Evolutionary conservation across 2,329 filamentous ascomycete genomes (phyloP), one percentile per base, ranked within the genome.

Genomic region (Monosporascus sp.): DNA sequence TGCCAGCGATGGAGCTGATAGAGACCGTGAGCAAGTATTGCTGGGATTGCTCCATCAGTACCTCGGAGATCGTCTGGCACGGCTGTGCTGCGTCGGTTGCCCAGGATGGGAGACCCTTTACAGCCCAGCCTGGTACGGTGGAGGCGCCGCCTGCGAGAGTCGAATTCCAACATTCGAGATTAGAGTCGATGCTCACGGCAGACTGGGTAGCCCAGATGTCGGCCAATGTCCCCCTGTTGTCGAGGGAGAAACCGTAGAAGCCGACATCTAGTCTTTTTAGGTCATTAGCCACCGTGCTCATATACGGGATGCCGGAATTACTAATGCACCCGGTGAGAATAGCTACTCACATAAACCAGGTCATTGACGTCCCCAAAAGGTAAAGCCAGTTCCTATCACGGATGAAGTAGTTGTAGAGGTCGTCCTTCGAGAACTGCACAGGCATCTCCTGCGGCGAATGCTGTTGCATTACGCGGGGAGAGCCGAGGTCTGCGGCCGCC

Each of bases 241-340:
- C 77, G 5, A 82, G 69, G 3, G 76, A 76, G 52, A 82, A 77
- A 3, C 79, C 80, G 55, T 81, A 82, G 57, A 82, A 82, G 16
- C 77, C 77, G n/a, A 82, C 68, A 52, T 84, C 80, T 11, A 83
- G 70, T 70, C 14, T 68, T 64, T n/a, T 70, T 37, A 49, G 45
- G 31, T 11, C 11, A 35, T 35, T 35, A 35, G 31, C 5, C 31
- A 35, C 31, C 31, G 4, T 31, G 27, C 9, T 14, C 11, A 14
- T 35, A 3, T 14, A 14, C 11, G 9, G 31, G 9, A 35, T 14
- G 11, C 9, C 31, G 31, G 31, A 35, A 35, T 35, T 9, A 14
- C 14, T 35, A 35, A 35, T 35, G 31, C 9, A 9, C 1, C 31
- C 31, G 11, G 4, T 48, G 22, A 9, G 49, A 24, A 7, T 9